Percentiles rank a stretch among this genome's conserved stretches.
Evolutionary conservation across 768 basidiomycete species (phyloP).

Genomic region (Cystofilobasidium macerans): DNA sequence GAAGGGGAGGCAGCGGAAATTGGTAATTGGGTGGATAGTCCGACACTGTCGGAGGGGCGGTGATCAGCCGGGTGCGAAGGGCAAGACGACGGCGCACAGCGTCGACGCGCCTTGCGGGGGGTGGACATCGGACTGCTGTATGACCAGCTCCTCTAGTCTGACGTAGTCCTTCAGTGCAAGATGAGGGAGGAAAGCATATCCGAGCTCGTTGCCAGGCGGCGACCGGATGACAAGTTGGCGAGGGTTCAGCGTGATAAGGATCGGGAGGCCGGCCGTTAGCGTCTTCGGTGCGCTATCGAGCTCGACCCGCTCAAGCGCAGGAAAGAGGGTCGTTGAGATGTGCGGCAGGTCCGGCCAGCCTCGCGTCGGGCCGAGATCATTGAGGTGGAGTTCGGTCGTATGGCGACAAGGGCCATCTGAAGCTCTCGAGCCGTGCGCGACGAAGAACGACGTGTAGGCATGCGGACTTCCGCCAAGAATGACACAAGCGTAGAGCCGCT

Average conservation of each 20-base stretch:
- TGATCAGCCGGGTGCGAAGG: not conserved
- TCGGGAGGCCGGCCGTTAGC: constrained; percentile 2
- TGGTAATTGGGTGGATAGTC: not conserved
- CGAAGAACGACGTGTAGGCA: constrained; percentile 3
- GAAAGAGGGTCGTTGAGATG: constrained; percentile 3
- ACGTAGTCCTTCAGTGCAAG: not conserved
- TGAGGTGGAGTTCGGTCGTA: not conserved
- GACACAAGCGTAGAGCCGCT: not conserved
- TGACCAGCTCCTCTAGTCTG: not conserved
- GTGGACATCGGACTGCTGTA: not conserved
- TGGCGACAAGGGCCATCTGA: not conserved
- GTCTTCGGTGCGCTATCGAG: not conserved
- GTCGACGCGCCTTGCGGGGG: constrained; percentile 1
- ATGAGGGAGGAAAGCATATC: constrained; percentile 6
- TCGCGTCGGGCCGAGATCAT: not conserved
- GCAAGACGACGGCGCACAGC: not conserved
- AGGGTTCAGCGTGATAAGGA: constrained; percentile 9
- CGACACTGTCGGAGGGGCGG: not conserved
- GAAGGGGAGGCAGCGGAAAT: not conserved
- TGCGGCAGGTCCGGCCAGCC: not conserved
- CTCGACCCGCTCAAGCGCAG: not conserved
- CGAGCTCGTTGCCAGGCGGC: not conserved
- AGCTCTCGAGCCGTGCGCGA: not conserved
- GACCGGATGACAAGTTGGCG: not conserved
- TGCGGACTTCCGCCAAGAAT: not conserved